A percentile compares a stretch with the other conserved stretches of the same genome.
These are phyloP conservation scores for Neurospora crassa DNA, from an alignment of 2,329 filamentous ascomycete genomes.

Conservation along the genomic window DNA sequence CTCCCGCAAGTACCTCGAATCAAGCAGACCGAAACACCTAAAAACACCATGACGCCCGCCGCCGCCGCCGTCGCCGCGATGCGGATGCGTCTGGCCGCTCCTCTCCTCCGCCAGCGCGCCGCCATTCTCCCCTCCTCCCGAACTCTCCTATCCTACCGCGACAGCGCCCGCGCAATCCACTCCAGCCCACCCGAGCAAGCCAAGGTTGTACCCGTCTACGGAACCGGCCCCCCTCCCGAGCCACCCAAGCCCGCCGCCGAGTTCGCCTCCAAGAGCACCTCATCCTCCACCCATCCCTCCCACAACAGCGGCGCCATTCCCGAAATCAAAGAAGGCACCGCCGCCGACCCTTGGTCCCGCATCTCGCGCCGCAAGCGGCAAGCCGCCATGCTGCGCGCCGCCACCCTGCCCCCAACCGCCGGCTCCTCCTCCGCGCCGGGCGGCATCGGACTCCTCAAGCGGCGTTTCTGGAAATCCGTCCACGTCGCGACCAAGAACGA, in stretches of 20 bases:
- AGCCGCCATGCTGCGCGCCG: constrained; percentile 41
- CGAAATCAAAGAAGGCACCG: constrained; percentile 14
- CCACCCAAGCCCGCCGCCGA: constrained; percentile 37
- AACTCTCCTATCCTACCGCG: background rate
- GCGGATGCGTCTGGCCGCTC: background rate
- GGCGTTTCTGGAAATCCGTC: constrained; percentile 86
- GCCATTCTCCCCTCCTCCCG: background rate
- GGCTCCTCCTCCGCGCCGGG: constrained; percentile 7
- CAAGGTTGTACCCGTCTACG: constrained; percentile 20
- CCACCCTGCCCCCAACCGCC: constrained; percentile 17
- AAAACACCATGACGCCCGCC: background rate
- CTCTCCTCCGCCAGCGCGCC: background rate
- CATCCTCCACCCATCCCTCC: constrained; percentile 10
- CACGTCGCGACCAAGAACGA: constrained; percentile 39
- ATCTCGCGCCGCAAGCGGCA: constrained; percentile 43
- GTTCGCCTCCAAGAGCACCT: constrained; percentile 1
- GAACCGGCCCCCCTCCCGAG: constrained; percentile 43
- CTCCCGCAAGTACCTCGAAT: background rate
- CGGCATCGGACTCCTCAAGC: constrained; percentile 40
- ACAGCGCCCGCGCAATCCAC: constrained; percentile 19
- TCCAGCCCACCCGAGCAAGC: constrained; percentile 12
- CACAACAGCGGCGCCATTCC: background rate
- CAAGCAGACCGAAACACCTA: background rate
- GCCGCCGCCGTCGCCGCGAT: background rate
- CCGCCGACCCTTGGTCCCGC: constrained; percentile 25